A percentile compares a stretch with the other conserved stretches of the same genome.
These are phyloP conservation scores for Rhodocollybia butyracea DNA, from an alignment of 768 basidiomycete genomes.

Conservation along the genomic window DNA sequence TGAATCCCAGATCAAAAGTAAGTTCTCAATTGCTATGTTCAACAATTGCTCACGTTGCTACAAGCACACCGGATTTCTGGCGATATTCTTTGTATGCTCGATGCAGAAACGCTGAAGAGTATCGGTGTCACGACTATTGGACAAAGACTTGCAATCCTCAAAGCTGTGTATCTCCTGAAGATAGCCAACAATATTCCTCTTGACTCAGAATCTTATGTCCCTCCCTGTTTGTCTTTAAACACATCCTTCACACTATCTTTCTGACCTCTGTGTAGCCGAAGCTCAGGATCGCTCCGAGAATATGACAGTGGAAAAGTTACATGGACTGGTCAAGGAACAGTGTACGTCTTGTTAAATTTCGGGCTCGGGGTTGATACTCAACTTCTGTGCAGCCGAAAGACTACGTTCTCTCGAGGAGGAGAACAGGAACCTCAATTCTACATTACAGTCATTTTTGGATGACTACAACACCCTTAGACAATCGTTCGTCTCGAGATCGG, in stretches of 20 bases:
- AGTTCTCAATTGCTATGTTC: conserved; percentile 15
- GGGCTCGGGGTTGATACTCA: conserved; percentile 6
- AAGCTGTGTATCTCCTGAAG: conserved; percentile 89
- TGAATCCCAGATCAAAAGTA: conserved; percentile 77
- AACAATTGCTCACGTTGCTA: conserved; percentile 11
- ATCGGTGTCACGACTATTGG: conserved; percentile 89
- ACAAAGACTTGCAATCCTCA: conserved; percentile 88
- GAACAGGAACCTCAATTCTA: conserved; percentile 64
- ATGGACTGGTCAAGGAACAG: conserved; percentile 69
- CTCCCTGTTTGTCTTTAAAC: conserved; percentile 65
- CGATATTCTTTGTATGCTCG: conserved; percentile 81
- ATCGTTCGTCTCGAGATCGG: conserved; percentile 32
- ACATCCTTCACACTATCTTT: conserved; percentile 1
- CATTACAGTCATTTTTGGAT: conserved; percentile 61
- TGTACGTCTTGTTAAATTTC: conserved; percentile 38
- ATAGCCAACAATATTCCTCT: conserved; percentile 78
- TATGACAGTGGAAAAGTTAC: conserved; percentile 63
- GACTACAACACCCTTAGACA: conserved; percentile 49
- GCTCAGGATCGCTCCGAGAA: conserved; percentile 50
- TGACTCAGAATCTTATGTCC: conserved; percentile 81
- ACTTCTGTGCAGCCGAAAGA: conserved; percentile 53
- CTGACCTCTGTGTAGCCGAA: conserved; percentile 42
- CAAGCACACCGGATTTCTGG: conserved; percentile 91
- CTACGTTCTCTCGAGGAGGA: conserved; percentile 73
- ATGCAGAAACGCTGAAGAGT: conserved; percentile 80